Conservation (phyloP, 2,329 filamentous ascomycete species). For the Zymoseptoria ardabiliae region DNA sequence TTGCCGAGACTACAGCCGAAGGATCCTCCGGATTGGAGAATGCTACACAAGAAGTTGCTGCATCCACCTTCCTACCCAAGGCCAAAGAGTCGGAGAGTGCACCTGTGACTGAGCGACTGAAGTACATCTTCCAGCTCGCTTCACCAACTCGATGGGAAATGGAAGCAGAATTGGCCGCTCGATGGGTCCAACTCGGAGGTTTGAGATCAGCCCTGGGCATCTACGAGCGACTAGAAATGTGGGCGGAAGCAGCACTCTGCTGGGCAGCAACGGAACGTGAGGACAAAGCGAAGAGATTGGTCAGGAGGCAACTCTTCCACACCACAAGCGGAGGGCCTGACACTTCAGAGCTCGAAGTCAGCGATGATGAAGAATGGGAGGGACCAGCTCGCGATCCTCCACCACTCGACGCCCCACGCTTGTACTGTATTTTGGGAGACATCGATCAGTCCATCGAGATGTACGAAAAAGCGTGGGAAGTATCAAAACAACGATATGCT, state of each 20-base stretch:
- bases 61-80: constrained; percentile 66
- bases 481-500: constrained; percentile 73
- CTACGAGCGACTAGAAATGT: constrained; percentile 85
- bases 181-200: constrained; percentile 87
- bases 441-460: constrained; percentile 66
- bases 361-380: constrained; percentile 46
- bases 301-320: constrained; percentile 73
- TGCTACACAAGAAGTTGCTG: constrained; percentile 45
- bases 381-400: constrained; percentile 63
- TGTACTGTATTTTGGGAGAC: constrained; percentile 92
- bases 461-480: constrained; percentile 81
- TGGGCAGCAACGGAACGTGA: constrained; percentile 73
- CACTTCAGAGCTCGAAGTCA: constrained; percentile 28
- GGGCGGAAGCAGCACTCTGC: constrained; percentile 91
- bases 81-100: constrained; percentile 71
- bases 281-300: constrained; percentile 68
- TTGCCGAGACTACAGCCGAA: constrained; percentile 61
- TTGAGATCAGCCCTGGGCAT: constrained; percentile 88
- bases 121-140: constrained; percentile 75
- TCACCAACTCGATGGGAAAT: constrained; percentile 89
- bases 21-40: constrained; percentile 15
- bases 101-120: constrained; percentile 64
- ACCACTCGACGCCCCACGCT: constrained; percentile 72
- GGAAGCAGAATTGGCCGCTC: constrained; percentile 82
- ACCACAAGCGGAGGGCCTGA: constrained; percentile 43